Base-by-base conservation (phyloP, 345 rosid genomes). In the Gossypium ekmanianum region DNA sequence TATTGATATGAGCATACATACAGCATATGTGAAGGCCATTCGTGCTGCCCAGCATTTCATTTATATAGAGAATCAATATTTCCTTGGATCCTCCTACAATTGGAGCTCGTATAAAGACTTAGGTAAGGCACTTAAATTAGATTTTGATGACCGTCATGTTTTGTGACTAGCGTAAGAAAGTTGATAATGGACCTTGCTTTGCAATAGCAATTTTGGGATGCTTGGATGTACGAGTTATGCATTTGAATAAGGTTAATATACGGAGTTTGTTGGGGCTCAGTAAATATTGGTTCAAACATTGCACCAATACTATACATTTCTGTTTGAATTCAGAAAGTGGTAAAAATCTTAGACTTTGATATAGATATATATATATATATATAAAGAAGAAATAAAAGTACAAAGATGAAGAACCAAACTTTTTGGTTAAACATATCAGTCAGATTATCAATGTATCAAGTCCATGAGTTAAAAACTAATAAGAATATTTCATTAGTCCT, bases 1-100 rank as follows among this genome's bases (percentile, higher is more conserved):
- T 68, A 94, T 94, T 58, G 98, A 94, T 86, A 92, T 94, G 98
- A 94, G 98, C 93, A 94, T 94, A 84, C 98, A 92, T 83, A 87
- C 96, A 1, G 97, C 98, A 75, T 94, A 91, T 75, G 97, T 94
- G 74, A 91, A 90, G 81, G 98, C 98, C 77, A 94, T 94, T 70
- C 98, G 98, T 81, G 81, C 95, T 75, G 98, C 98, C 39, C 98
- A 94, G 84, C 97, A 94, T 81, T 94, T 85, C 78, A 91, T 94
- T 76, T 94, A 94, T 79, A 92, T 94, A 1, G 98, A 94, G 84
- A 94, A 94, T 78, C 98, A 94, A 80, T 94, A 94, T 80, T 94
- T 94, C 84, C 86, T 91, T 78, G 98, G 98, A 24, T 94, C 98
- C 67, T 91, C 98, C 17, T 92, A 79, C 87, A 88, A 86, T 75